A percentile compares a stretch with the other conserved stretches of the same genome.
phyloP scores from a whole-genome alignment of 2,329 filamentous ascomycete genomes.

The Arthroderma uncinatum region DNA sequence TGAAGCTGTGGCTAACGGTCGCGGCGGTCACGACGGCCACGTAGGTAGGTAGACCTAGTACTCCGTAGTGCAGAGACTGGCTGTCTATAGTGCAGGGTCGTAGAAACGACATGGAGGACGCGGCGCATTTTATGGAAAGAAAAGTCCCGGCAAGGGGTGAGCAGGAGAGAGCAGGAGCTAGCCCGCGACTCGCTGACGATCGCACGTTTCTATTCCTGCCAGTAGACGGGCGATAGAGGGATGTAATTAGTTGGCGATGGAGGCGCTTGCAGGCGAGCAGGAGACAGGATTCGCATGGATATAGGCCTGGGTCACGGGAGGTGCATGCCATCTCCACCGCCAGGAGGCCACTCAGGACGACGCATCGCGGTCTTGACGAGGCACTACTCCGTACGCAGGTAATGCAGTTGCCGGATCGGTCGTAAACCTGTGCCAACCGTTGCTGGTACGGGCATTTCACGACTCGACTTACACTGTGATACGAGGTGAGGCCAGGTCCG shows the following conservation, averaged over 20 bases:
- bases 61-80: neutral
- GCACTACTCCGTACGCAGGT: neutral
- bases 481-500: too few species aligned
- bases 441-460: too few species aligned
- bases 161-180: neutral
- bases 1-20: slow-evolving; percentile 5
- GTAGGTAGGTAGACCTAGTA: neutral
- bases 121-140: neutral
- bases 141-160: neutral
- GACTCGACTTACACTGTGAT: too few species aligned
- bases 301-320: neutral
- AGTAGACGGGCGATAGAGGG: neutral
- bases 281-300: slow-evolving; percentile 5
- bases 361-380: neutral
- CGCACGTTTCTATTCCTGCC: neutral
- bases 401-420: neutral
- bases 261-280: slow-evolving; percentile 3
- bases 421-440: neutral
- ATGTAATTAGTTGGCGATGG: neutral
- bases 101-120: neutral
- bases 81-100: too few species aligned
- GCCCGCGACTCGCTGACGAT: neutral
- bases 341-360: neutral
- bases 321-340: neutral
- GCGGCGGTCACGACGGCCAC: neutral